Conservation (phyloP, 2,329 filamentous ascomycete species). For the Paecilomyces sp. region DNA sequence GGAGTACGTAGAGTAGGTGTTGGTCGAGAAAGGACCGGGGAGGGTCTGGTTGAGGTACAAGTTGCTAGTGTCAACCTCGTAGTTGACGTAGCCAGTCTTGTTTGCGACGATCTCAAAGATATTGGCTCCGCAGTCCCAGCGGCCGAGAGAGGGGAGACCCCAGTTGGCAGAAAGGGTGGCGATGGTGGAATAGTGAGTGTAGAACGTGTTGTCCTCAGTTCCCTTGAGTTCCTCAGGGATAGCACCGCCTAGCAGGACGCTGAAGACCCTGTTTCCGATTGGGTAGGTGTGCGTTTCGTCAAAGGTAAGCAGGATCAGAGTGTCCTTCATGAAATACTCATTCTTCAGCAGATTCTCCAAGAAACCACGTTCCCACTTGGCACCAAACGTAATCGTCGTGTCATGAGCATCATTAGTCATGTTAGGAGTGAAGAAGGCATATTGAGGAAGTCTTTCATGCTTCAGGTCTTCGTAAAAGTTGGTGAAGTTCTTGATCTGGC, state of each 20-base stretch:
- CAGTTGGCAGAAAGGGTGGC: constrained; percentile 64
- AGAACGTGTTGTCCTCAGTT: constrained; percentile 62
- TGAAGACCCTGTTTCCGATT: constrained; percentile 61
- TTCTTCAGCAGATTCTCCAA: constrained; percentile 63
- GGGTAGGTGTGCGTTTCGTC: constrained; percentile 70
- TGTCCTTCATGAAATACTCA: constrained; percentile 66
- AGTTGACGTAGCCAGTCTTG: constrained; percentile 50
- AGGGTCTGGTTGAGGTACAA: constrained; percentile 51
- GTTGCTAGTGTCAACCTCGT: constrained; percentile 31
- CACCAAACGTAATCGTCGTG: constrained; percentile 60
- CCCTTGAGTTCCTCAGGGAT: constrained; percentile 58
- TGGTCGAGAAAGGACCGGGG: constrained; percentile 36
- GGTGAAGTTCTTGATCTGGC: constrained; percentile 67
- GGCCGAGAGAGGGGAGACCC: constrained; percentile 61
- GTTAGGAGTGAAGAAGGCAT: constrained; percentile 47
- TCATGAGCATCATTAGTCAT: constrained; percentile 68
- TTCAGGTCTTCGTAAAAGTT: constrained; percentile 62
- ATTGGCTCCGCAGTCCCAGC: constrained; percentile 67
- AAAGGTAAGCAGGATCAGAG: constrained; percentile 68
- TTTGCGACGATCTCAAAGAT: constrained; percentile 57
- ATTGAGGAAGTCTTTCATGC: constrained; percentile 60
- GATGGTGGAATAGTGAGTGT: constrained; percentile 66
- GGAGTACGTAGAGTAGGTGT: constrained; percentile 18
- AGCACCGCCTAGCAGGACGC: constrained; percentile 67
- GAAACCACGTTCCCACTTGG: constrained; percentile 61